Evolutionary conservation across 805 yeast species (phyloP), one percentile per base, ranked within the genome.

Genomic region (Metschnikowia noctiluminum): DNA sequence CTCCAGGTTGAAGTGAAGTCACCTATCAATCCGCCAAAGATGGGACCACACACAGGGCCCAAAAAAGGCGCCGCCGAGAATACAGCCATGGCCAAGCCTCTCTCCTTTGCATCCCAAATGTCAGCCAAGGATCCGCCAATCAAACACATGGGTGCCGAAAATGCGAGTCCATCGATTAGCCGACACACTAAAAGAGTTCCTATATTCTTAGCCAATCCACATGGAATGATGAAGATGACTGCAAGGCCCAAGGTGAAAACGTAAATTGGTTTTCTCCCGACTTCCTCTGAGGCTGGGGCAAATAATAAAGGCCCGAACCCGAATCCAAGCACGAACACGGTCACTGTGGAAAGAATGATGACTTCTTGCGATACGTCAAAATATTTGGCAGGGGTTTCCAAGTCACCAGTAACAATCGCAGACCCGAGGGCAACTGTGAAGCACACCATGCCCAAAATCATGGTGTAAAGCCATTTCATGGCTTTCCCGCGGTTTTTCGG

Each of bases 1-100:
- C 89, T 76, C 89, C 89, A 85, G 31, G 84, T 80, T 8, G 83
- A 68, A 12, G 70, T 74, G 53, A 77, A 66, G 58, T 79, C 84
- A 45, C 80, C 82, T 50, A 84, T n/a, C 92, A 78, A 51, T 83
- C 80, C 43, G 86, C 96, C 97, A 42, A 89, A 68, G 35, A 88
- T 95, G 1, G 97, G 97, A 44, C 96, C 97, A 54, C 91, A 85
- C 66, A 89, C 90, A 2, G 97, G 97, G 50, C 94, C 89, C 61
- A 89, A 89, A 12, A 95, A 91, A 62, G 90, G 90, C 60, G 85
- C 85, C 0, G 96, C 95, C 11, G 96, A 91, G 62, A 90, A 90
- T 60, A 85, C 85, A 0, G 96, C 95, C 68, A 90, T 89, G 37
- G 96, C 96, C 60, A 83, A 78, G 57, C 96, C 96, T 71, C 96